Percentiles rank a stretch among this genome's conserved stretches.
Conservation (phyloP, 495 filamentous ascomycete genomes). For the Ascodesmis nigricans region DNA sequence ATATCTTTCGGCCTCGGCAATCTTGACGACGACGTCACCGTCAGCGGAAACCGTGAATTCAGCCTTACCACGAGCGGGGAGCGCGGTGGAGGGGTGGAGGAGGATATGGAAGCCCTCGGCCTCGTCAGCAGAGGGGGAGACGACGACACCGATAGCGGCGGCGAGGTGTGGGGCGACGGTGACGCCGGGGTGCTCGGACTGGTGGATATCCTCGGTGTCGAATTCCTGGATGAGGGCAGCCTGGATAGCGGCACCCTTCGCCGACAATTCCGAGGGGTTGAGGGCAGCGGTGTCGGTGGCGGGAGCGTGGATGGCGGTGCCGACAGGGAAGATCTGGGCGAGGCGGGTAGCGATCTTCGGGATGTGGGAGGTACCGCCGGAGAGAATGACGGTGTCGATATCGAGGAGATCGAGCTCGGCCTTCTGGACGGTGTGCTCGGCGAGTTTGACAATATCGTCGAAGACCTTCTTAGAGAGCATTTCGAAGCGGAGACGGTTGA, state of each 20-base stretch:
- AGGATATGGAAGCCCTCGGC: slow-evolving; percentile 53
- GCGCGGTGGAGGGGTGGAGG: slow-evolving; percentile 63
- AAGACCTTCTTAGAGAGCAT: slow-evolving; percentile 69
- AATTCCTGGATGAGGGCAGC: slow-evolving; percentile 81
- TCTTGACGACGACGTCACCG: slow-evolving; percentile 64
- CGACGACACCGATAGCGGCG: slow-evolving; percentile 71
- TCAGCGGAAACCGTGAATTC: slow-evolving; percentile 48
- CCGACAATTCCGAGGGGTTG: slow-evolving; percentile 79
- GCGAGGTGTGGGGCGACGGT: slow-evolving; percentile 77
- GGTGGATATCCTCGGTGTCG: slow-evolving; percentile 78
- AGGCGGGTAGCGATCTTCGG: slow-evolving; percentile 70
- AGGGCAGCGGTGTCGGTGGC: slow-evolving; percentile 52
- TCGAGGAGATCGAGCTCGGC: slow-evolving; percentile 80
- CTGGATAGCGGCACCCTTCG: slow-evolving; percentile 84
- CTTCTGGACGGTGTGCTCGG: slow-evolving; percentile 72
- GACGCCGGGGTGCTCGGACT: slow-evolving; percentile 85
- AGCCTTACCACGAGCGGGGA: slow-evolving; percentile 64
- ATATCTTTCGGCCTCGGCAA: slow-evolving; percentile 65
- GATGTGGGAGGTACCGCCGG: slow-evolving; percentile 80
- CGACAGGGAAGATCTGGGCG: slow-evolving; percentile 53
- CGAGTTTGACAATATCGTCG: slow-evolving; percentile 60
- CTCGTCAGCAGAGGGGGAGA: slow-evolving; percentile 36
- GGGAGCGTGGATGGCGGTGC: slow-evolving; percentile 60
- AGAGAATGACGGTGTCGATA: slow-evolving; percentile 83
- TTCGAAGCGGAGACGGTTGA: slow-evolving; percentile 87